phyloP scores from a whole-genome alignment of 1,284 basidiomycete species.

The Sanghuangporus weigelae region DNA sequence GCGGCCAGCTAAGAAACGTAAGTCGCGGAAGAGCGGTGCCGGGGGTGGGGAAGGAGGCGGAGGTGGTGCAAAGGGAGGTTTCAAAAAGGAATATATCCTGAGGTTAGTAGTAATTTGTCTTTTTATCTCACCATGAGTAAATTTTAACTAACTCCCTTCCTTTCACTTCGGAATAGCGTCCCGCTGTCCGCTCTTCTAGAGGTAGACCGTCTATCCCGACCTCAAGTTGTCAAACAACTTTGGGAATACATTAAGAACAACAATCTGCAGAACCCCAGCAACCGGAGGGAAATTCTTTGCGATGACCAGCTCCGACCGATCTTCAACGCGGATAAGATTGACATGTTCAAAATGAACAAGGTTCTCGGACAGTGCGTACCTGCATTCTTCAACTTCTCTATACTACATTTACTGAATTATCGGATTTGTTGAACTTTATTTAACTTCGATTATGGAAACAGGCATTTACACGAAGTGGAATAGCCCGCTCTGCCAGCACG shows the following conservation, averaged over 20 bases:
- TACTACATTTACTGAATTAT: neutral
- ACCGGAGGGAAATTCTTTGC: conserved; percentile 79
- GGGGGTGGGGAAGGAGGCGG: conserved; percentile 18
- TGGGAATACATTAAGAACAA: conserved; percentile 83
- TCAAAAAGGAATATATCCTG: conserved; percentile 70
- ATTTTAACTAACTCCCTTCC: neutral
- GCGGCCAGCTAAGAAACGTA: conserved; percentile 27
- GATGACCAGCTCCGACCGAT: conserved; percentile 64
- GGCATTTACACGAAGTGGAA: conserved; percentile 29
- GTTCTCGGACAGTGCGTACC: conserved; percentile 63
- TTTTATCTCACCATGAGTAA: neutral
- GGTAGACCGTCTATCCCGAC: conserved; percentile 65
- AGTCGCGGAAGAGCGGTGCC: conserved; percentile 29
- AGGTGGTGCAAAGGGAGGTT: conserved; percentile 49
- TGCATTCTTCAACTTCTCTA: neutral
- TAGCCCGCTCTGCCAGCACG: conserved; percentile 13
- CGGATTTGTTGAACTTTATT: too few relatives aligned
- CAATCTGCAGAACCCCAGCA: conserved; percentile 73
- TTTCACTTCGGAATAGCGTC: conserved; percentile 36
- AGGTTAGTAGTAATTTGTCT: conserved; percentile 42
- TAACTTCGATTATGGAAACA: conserved; percentile 4
- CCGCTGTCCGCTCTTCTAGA: conserved; percentile 58
- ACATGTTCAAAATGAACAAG: conserved; percentile 89
- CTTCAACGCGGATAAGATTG: conserved; percentile 72
- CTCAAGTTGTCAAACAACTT: conserved; percentile 83